Evolutionary conservation across 208 protist genomes (phyloP), one percentile per base, ranked within the genome.

Genomic region (Porcisia hertigi): DNA sequence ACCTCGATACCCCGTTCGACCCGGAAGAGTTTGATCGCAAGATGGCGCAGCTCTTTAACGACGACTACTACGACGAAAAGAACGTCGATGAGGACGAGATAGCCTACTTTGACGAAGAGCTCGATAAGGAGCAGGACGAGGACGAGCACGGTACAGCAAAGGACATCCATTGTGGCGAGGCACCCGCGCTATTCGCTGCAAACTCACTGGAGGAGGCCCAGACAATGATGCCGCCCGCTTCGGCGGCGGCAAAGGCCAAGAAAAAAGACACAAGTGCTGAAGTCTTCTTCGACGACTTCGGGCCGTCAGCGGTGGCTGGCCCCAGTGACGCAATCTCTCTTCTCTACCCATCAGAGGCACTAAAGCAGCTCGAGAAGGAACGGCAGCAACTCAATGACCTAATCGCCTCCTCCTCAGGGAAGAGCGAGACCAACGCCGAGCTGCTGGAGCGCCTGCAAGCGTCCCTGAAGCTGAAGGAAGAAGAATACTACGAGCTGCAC

Each of bases 41-140:
- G 82, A 98, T 98, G 94, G 83, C 86, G 52, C 70, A 85, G 75
- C 74, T 98, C 43, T 97, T 98, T 80, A 75, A 94, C 76, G 88
- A 96, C 41, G 88, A 94, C 47, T 98, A 96, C 84, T 94, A 98
- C 81, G 81, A 93, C 62, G 90, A 93, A 64, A 82, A 85, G 25
- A 95, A 95, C 71, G 91, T 97, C 52, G 84, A 97, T 60, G 91
- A 96, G 45, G 86, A 94, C 30, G 91, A 97, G 73, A 85, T 97
- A 23, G 90, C 89, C 23, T 96, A 89, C 81, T 90, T 97, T 54
- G 91, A 97, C n/a, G 87, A 86, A 16, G 92, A 93, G 74, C 84
- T 89, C 30, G 88, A 92, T 70, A 76, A 83, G 72, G 85, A 86
- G 23, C 83, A 79, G 58, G 77, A 71, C 25, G 75, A 81, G 41